A percentile compares a stretch with the other conserved stretches of the same genome.
Conservation (phyloP, 2,329 filamentous ascomycete species). For the Torrubiella hemipterigena region DNA sequence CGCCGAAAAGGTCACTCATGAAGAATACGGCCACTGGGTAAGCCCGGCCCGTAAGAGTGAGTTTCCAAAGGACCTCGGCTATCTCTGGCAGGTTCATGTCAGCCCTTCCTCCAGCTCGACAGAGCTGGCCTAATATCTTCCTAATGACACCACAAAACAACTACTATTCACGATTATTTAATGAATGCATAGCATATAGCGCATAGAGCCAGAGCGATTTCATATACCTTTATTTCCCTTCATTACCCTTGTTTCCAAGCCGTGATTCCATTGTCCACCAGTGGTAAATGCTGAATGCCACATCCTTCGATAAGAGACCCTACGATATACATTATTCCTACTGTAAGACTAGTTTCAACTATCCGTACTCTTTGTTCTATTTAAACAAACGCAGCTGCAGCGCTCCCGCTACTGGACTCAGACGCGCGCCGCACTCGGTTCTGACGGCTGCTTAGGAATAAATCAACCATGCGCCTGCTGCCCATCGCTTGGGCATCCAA, state of each 20-base stretch:
- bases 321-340: no score
- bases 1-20: constrained; percentile 32
- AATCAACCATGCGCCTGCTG: constrained; percentile 40
- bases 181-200: no score
- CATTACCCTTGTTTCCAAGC: not conserved
- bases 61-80: constrained; percentile 19
- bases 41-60: constrained; percentile 18
- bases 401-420: constrained; percentile 11
- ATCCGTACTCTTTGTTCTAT: no score
- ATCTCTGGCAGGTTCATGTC: constrained; percentile 31
- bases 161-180: no score
- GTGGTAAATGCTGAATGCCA: no score
- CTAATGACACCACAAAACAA: not conserved
- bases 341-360: no score
- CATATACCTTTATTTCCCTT: constrained; percentile 2
- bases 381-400: no score
- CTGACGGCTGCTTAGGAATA: constrained; percentile 38
- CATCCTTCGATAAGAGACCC: no score
- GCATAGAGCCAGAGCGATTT: no score
- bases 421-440: constrained; percentile 21
- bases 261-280: no score
- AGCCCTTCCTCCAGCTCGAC: constrained; percentile 11
- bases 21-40: constrained; percentile 27
- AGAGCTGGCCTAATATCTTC: not conserved
- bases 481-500: constrained; percentile 24